Percentiles rank a stretch among this genome's conserved stretches.
phyloP scores from a whole-genome alignment of 139 green algal species.

The Tetraselmis striata region DNA sequence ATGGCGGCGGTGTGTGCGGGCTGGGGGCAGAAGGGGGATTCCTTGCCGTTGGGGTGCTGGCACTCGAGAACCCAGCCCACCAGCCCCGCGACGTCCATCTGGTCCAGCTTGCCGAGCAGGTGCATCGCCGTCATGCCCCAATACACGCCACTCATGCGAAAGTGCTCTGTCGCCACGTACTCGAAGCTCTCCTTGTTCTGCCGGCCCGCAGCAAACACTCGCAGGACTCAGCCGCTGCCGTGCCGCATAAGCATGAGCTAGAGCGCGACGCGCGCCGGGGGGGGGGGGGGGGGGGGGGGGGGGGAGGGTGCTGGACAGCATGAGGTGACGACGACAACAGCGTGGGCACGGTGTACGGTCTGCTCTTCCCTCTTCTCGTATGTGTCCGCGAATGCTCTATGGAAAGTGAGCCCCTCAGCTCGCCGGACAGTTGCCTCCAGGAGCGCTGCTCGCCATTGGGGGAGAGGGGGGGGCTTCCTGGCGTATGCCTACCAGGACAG shows the following conservation, averaged over 20 bases:
- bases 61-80: background rate
- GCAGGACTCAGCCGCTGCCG: background rate
- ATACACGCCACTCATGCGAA: constrained; percentile 95
- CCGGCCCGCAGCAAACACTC: background rate
- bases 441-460: too few relatives aligned
- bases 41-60: background rate
- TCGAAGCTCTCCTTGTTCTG: constrained; percentile 53
- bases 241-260: constrained; percentile 41
- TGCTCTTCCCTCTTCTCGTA: too few relatives aligned
- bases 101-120: constrained; percentile 56
- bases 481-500: too few relatives aligned
- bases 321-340: background rate
- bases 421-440: too few relatives aligned
- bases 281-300: background rate
- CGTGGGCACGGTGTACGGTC: background rate
- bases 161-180: constrained; percentile 87
- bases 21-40: too few relatives aligned
- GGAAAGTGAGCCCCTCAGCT: too few relatives aligned
- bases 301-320: background rate
- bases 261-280: background rate
- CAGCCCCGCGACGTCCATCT: constrained; percentile 47
- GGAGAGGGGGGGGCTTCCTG: too few relatives aligned
- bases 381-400: too few relatives aligned
- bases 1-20: too few relatives aligned
- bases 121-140: constrained; percentile 90